Base-by-base conservation (phyloP, 768 basidiomycete species). In the Boletus rubroflammeus region DNA sequence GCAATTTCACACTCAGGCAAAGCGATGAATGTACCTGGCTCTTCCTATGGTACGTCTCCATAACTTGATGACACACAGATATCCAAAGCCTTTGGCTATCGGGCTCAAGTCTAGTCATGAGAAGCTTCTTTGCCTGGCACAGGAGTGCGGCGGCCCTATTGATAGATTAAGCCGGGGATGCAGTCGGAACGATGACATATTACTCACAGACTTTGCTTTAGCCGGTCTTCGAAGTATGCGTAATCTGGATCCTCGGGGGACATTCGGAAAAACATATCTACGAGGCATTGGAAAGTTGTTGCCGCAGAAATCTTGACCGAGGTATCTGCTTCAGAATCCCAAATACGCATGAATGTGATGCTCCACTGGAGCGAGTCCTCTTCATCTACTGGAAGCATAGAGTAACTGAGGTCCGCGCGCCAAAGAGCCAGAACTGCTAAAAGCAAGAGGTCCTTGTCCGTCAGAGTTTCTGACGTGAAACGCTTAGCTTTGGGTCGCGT, bases 81-180 rank as follows among this genome's bases (percentile, higher is more conserved):
- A 86, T 81, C 83, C 87, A 90, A 61, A 90, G 74, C 9, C 83
- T 77, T 64, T 90, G 86, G 1, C 73, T 72, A 44, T 88, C 82
- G 5, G 78, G 63, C 56, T 89, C 85, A 6, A 74, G 73, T 44
- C 89, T 75, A n/a, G 80, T 70, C 51, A 78, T 72, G 35, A 91
- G 68, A 19, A 91, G 71, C 56, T 83, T 83, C 26, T 77, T 79
- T 11, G 78, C 75, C 15, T 85, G 74, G 21, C 79, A 82, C 36
- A 82, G 71, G 35, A 70, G 57, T 26, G 55, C 63, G 43, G 51
- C 45, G 31, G 67, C 61, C 25, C 62, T 72, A 25, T 53, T 10
- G 17, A 40, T 17, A 21, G 32, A 31, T 50, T 52, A 34, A 59
- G 40, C 43, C 6, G 7, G 29, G 52, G 13, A 41, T 4, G 14